A percentile compares a stretch with the other conserved stretches of the same genome.
Evolutionary conservation across 768 basidiomycete genomes (phyloP).

Genomic region (Pilatotrama ljubarskyi): DNA sequence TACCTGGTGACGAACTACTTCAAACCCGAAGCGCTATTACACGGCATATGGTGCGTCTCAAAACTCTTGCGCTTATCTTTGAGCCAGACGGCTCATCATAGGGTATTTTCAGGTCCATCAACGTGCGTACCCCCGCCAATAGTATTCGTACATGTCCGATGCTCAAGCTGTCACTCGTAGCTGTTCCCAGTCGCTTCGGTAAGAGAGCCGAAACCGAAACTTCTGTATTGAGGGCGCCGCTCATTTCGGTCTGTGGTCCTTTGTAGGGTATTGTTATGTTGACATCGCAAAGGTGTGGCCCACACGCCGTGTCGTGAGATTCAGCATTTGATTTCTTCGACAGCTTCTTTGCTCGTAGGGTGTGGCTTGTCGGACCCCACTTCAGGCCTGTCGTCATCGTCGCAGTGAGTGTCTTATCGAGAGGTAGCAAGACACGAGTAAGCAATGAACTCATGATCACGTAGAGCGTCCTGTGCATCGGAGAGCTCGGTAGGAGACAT

Average conservation of each 20-base stretch:
- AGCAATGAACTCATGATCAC: no score
- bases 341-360: slow-evolving; percentile 1
- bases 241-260: not conserved
- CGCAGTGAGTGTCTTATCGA: not conserved
- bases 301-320: not conserved
- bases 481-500: not conserved
- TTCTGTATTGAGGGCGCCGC: not conserved
- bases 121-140: not conserved
- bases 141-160: not conserved
- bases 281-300: not conserved
- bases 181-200: not conserved
- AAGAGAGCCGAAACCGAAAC: not conserved
- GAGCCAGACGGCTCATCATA: not conserved
- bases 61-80: not conserved
- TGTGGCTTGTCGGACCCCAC: not conserved
- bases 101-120: not conserved
- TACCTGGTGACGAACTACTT: slow-evolving; percentile 8
- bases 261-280: not conserved
- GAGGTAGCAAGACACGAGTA: not conserved
- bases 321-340: not conserved
- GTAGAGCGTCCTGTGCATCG: not conserved
- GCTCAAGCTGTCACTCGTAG: not conserved
- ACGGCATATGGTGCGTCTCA: not conserved
- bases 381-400: not conserved
- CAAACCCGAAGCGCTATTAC: not conserved